Evolutionary conservation across 1,284 basidiomycete species (phyloP), one percentile per base, ranked within the genome.

Genomic region (Ganoderma meredithae): DNA sequence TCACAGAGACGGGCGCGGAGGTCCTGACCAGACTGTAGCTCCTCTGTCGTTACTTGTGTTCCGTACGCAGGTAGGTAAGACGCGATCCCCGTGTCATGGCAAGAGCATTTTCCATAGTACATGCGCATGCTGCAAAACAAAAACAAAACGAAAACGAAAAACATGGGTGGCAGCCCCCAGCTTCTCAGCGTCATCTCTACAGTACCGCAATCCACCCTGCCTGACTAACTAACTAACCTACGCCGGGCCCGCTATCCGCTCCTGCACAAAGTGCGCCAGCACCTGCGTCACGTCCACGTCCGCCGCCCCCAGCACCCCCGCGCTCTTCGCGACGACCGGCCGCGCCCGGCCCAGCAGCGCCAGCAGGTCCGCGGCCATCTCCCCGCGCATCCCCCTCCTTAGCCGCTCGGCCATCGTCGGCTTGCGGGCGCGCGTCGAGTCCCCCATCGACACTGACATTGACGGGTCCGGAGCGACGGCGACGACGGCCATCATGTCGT

Each of bases 281-380:
- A 92, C 80, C 66, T 82, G 82, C 13, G 85, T 86, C 74, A 93
- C 73, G 77, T 93, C 88, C 44, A 86, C 80, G 25, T 78, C 79
- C 70, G 76, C 75, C 43, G 77, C 77, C 65, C 80, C 82, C 62
- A 82, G 81, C 65, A 85, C 73, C 63, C 84, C 75, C 64, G 86
- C 81, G 73, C 85, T 87, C 76, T 90, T 89, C 33, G 80, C 83
- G 27, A 92, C 79, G 55, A 91, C 78, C 1, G 86, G 84, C 74
- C 86, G 88, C n/a, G 89, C 84, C 73, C 88, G 91, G 69, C 81
- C 85, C 77, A 95, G 71, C 75, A 95, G 79, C 10, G 85, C 82
- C 73, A 89, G 88, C 65, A 95, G 74, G 78, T 95, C 94, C 2
- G 84, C 84, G 55, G 88, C 88, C 84, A 95, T 89, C 81, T 95